These are phyloP conservation scores for Ceratorhiza oryzae-sativae DNA, from an alignment of 1,284 basidiomycete genomes.

Conservation along the genomic window DNA sequence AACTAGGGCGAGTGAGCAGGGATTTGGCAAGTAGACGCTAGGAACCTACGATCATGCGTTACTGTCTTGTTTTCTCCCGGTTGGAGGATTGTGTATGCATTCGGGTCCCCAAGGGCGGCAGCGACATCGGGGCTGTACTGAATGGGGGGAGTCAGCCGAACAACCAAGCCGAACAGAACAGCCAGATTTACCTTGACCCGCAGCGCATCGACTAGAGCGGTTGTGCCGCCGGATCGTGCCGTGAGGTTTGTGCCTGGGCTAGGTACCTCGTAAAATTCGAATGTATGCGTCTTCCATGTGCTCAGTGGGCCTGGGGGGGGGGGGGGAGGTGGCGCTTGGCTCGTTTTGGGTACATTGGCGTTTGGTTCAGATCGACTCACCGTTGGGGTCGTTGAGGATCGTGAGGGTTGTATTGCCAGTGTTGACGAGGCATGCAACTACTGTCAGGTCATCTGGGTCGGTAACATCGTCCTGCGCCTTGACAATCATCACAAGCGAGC, in stretches of 20 bases:
- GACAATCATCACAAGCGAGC: slow-evolving; percentile 23
- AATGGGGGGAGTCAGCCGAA: neutral
- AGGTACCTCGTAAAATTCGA: slow-evolving; percentile 31
- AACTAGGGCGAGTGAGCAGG: slow-evolving; percentile 12
- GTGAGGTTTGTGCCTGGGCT: neutral
- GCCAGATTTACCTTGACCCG: slow-evolving; percentile 14
- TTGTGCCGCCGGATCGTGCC: slow-evolving; percentile 1
- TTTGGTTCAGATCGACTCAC: neutral
- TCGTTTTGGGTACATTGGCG: neutral
- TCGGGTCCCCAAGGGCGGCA: slow-evolving; percentile 26
- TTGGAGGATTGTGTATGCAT: slow-evolving; percentile 23
- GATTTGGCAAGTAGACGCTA: no score
- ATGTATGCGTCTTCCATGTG: slow-evolving; percentile 38
- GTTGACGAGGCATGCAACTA: slow-evolving; percentile 27
- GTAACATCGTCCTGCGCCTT: slow-evolving; percentile 34
- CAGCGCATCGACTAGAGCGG: slow-evolving; percentile 23
- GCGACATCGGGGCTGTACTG: slow-evolving; percentile 19
- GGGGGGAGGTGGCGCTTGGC: neutral
- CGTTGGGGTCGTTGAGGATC: slow-evolving; percentile 38
- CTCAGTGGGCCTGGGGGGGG: slow-evolving; percentile 34
- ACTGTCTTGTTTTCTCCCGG: slow-evolving; percentile 39
- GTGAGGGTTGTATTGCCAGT: slow-evolving; percentile 35
- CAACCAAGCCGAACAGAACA: neutral
- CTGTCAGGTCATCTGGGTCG: slow-evolving; percentile 38
- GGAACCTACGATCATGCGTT: slow-evolving; percentile 37